Conservation (phyloP, 208 protist species). For the Acanthamoeba quina region DNA sequence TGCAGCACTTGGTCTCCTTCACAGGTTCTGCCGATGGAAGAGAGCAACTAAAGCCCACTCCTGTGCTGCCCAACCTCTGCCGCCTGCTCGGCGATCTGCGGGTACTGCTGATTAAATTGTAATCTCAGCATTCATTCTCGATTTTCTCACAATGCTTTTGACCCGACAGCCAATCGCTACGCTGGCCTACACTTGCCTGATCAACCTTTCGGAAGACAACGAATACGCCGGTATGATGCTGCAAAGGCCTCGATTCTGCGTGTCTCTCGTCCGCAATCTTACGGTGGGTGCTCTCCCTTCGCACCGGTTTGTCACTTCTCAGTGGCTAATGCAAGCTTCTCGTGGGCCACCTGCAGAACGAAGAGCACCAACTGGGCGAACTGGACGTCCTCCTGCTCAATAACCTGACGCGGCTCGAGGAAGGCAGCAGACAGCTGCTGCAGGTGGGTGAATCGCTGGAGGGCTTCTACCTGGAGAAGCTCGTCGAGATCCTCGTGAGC, state of each 20-base stretch:
- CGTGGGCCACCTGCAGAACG: not conserved
- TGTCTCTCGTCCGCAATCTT: conserved; percentile 46
- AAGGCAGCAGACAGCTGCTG: conserved; percentile 59
- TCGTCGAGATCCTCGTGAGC: conserved; percentile 48
- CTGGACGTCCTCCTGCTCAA: conserved; percentile 48
- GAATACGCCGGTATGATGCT: conserved; percentile 34
- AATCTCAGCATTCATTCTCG: not conserved
- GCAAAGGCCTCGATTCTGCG: conserved; percentile 20
- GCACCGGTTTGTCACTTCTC: not conserved
- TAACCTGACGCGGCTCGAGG: conserved; percentile 65
- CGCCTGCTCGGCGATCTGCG: conserved; percentile 53
- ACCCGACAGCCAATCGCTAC: conserved; percentile 37
- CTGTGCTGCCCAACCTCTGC: conserved; percentile 49
- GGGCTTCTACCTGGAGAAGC: conserved; percentile 63
- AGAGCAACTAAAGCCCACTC: not conserved
- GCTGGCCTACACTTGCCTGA: conserved; percentile 67
- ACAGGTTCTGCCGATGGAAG: conserved; percentile 53
- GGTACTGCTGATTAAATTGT: not conserved
- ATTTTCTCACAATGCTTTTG: not conserved
- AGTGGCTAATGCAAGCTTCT: not conserved
- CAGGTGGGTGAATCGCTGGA: conserved; percentile 69
- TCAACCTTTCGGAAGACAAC: conserved; percentile 71
- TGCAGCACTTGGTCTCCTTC: conserved; percentile 51
- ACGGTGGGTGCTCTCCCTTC: conserved; percentile 4
- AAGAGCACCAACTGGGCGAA: conserved; percentile 69